Evolutionary conservation across 2,329 filamentous ascomycete genomes (phyloP), one percentile per base, ranked within the genome.

Genomic region (Ophiognomonia clavigignenti-juglandacearum): DNA sequence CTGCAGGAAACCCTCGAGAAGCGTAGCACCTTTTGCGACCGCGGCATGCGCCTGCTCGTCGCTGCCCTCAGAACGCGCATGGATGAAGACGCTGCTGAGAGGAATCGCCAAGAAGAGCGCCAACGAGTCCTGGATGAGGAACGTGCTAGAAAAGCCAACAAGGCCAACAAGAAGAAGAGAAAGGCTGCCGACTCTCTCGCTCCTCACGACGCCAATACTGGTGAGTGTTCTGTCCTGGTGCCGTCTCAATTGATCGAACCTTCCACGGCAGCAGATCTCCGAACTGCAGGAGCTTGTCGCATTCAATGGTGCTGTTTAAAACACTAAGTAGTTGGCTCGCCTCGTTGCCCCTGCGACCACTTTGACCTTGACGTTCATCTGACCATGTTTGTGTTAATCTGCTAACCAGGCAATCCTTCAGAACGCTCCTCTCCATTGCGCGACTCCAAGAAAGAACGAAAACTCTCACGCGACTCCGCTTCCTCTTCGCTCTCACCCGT

Each of bases 111-210:
- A 46, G 75, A 77, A 31, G 72, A 74, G 59, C 69, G 68, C 44
- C 61, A 60, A 66, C 77, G 62, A 72, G 57, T 72, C 44, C 73
- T 65, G 23, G 76, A 78, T 37, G 71, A 71, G 51, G 65, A 65
- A 51, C 57, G 62, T 39, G 71, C 73, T 43, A 64, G 68, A 19
- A 79, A 79, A 58, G 48, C 48, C 3, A 90, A 91, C 64, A 76
- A 85, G 54, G 51, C 51, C n/a, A 90, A 91, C 64, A 76, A 85
- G 54, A 90, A 88, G 74, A 90, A 88, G 71, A 83, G 86, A 62
- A 90, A 89, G 67, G 86, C 85, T 20, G 71, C 78, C 7, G 81
- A 83, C 48, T 72, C 65, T 45, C 68, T 78, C 26, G 72, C 72
- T 49, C 74, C 79, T 8, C 79, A 77, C 50, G 81, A 86, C 52